Conservation (phyloP, 345 rosid genomes). For the Mallotus nudiflorus region DNA sequence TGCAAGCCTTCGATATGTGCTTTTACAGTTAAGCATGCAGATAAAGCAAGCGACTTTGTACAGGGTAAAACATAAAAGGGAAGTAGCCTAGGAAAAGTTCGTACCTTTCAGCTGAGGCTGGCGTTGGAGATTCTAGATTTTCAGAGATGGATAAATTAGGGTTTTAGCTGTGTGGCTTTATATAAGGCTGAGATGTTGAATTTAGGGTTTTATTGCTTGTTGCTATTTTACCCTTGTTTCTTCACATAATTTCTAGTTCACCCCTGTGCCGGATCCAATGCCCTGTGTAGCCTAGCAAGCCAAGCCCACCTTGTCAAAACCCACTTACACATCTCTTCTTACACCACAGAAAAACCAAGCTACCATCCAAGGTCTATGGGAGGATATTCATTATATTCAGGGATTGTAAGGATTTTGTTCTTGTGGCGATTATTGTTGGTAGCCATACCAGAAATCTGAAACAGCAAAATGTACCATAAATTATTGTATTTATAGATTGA, state of each 20-base stretch:
- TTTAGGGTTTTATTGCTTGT: constrained; percentile 22
- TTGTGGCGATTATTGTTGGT: constrained; percentile 33
- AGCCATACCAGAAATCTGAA: background rate
- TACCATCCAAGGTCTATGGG: constrained; percentile 27
- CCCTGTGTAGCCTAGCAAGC: too few relatives aligned
- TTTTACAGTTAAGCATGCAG: background rate
- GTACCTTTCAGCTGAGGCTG: constrained; percentile 9
- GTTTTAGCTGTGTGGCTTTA: constrained; percentile 8
- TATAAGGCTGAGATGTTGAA: background rate
- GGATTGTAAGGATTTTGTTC: constrained; percentile 34
- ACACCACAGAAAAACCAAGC: too few relatives aligned
- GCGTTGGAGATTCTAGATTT: too few relatives aligned
- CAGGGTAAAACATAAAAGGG: background rate
- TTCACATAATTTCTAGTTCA: background rate
- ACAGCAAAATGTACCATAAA: background rate
- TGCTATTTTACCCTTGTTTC: background rate
- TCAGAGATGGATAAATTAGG: background rate
- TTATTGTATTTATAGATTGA: background rate
- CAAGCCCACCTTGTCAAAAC: too few relatives aligned
- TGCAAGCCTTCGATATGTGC: constrained; percentile 94
- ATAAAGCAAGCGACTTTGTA: background rate
- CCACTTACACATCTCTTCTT: constrained; percentile 8
- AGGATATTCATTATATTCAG: constrained; percentile 32
- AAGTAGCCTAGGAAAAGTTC: background rate
- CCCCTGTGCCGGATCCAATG: too few relatives aligned